These are phyloP conservation scores for Physcia stellaris DNA, from an alignment of 495 filamentous ascomycete species.

Conservation along the genomic window DNA sequence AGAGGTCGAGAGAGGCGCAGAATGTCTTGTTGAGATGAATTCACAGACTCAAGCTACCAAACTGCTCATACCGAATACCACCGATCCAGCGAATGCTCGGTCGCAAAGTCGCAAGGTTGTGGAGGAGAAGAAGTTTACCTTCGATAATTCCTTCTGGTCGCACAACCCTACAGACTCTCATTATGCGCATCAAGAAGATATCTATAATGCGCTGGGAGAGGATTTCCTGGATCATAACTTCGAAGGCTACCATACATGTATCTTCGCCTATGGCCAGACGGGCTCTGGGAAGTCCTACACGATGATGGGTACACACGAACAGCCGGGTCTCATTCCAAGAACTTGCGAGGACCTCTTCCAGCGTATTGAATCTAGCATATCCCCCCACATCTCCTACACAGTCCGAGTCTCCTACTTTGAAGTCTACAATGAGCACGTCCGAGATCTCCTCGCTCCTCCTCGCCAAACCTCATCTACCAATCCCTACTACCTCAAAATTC, in stretches of 20 bases:
- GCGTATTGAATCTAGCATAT: constrained; percentile 72
- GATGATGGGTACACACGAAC: constrained; percentile 90
- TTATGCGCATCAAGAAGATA: constrained; percentile 77
- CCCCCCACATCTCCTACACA: constrained; percentile 83
- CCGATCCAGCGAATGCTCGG: constrained; percentile 51
- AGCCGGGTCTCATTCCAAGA: constrained; percentile 88
- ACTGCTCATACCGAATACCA: constrained; percentile 51
- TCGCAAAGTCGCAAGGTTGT: constrained; percentile 58
- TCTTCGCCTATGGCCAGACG: constrained; percentile 97
- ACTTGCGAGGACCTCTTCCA: constrained; percentile 95
- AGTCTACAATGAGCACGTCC: constrained; percentile 98
- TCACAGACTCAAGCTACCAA: constrained; percentile 69
- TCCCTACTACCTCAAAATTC: constrained; percentile 90
- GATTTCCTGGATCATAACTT: constrained; percentile 99
- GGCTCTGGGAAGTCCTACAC: constrained; percentile 97
- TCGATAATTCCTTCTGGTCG: constrained; percentile 98
- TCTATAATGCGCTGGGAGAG: constrained; percentile 89
- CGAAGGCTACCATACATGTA: constrained; percentile 97
- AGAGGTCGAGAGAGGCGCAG: constrained; percentile 70
- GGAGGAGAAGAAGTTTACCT: constrained; percentile 85
- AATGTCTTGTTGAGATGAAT: constrained; percentile 85
- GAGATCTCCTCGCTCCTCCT: constrained; percentile 78
- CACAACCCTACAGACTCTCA: constrained; percentile 60
- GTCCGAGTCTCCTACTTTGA: constrained; percentile 98
- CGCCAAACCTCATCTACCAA: constrained; percentile 37